phyloP scores from a whole-genome alignment of 2,329 filamentous ascomycete species.

The Volutella citrinella region DNA sequence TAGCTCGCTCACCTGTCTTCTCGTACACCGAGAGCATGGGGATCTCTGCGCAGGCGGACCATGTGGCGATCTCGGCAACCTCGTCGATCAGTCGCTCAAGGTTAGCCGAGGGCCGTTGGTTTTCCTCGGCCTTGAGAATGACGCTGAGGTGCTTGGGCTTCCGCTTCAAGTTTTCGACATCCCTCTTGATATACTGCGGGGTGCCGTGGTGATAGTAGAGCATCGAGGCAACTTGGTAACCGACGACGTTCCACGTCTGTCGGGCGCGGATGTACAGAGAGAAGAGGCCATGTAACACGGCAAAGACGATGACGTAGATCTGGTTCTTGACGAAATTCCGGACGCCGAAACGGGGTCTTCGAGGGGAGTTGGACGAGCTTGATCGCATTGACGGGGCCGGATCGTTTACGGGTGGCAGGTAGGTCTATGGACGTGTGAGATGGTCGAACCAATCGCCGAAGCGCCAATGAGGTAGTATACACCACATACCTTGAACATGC shows the following conservation, averaged over 20 bases:
- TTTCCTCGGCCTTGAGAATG: conserved; percentile 71
- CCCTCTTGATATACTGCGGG: conserved; percentile 85
- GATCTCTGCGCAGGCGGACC: conserved; percentile 89
- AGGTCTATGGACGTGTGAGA: conserved; percentile 25
- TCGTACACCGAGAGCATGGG: conserved; percentile 89
- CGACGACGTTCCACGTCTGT: conserved; percentile 73
- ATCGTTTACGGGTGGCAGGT: conserved; percentile 34
- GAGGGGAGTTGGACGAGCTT: conserved; percentile 23
- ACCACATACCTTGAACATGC: conserved; percentile 33
- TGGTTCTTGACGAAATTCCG: conserved; percentile 60
- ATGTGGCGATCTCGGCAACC: conserved; percentile 86
- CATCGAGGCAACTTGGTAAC: conserved; percentile 75
- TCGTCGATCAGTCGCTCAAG: conserved; percentile 85
- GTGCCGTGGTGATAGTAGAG: conserved; percentile 95
- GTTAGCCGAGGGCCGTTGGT: conserved; percentile 66
- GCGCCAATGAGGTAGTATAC: conserved; percentile 1
- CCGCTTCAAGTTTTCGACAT: conserved; percentile 71
- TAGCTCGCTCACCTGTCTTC: conserved; percentile 63
- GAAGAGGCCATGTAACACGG: conserved; percentile 75
- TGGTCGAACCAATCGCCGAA: background rate
- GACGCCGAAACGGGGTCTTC: conserved; percentile 49
- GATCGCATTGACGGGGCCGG: conserved; percentile 20
- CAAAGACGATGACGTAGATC: conserved; percentile 65
- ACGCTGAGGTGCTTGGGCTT: conserved; percentile 86
- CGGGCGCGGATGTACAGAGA: conserved; percentile 83